Evolutionary conservation across 2,329 filamentous ascomycete species (phyloP).

Genomic region (Orbilia ellipsospora): DNA sequence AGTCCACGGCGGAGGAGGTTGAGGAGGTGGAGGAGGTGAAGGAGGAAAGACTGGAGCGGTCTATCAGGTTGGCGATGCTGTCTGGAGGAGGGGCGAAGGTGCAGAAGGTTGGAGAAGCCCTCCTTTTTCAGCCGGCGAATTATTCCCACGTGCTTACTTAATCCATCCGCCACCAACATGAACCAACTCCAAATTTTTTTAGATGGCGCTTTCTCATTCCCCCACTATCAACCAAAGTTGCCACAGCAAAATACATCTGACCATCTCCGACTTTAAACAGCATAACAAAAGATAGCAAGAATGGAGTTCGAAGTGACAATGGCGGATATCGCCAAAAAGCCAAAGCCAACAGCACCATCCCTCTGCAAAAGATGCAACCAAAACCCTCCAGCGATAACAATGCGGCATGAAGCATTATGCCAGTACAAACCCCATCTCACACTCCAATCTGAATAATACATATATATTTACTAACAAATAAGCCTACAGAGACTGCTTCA

Average conservation of each 20-base stretch:
- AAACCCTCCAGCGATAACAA: constrained; percentile 34
- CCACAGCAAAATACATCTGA: no score
- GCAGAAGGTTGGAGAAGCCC: no score
- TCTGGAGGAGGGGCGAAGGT: no score
- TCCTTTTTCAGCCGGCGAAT: no score
- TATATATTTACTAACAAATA: background rate
- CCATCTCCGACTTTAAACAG: no score
- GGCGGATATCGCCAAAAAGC: constrained; percentile 49
- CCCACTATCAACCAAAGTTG: no score
- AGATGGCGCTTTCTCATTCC: no score
- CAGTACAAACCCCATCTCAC: constrained; percentile 42
- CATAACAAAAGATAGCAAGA: background rate
- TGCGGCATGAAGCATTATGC: constrained; percentile 42
- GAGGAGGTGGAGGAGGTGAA: constrained; percentile 1
- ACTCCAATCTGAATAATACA: constrained; percentile 6
- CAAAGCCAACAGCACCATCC: constrained; percentile 13
- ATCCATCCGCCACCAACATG: background rate
- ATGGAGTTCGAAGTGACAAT: constrained; percentile 55
- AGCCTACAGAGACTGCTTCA: constrained; percentile 75
- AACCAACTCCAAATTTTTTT: background rate
- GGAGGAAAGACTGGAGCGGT: constrained; percentile 15
- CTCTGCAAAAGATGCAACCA: constrained; percentile 46
- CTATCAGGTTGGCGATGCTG: constrained; percentile 2
- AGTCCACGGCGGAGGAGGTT: constrained; percentile 2
- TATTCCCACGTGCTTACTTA: background rate